Base-by-base conservation (phyloP, 768 basidiomycete genomes). In the Suillus variegatus region DNA sequence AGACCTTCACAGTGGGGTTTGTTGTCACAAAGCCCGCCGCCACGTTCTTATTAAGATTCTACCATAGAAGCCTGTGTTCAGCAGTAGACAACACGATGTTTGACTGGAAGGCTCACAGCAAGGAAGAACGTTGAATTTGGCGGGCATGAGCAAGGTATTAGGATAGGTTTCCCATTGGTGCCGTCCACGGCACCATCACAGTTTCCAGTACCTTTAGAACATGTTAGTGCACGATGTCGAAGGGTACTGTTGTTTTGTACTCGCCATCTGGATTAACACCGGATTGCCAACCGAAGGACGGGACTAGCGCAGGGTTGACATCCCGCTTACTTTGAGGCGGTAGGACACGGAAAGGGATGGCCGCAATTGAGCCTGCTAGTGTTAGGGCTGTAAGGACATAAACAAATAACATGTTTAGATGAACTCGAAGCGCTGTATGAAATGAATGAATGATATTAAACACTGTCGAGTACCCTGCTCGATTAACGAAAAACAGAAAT, bases 101-200 rank as follows among this genome's bases (percentile, higher is more conserved):
- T 9, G 63, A 62, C 18, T 28, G 63, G 20, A 18, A 10, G 51
- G 64, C 67, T 49, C 66, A 86, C 88, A n/a, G 77, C 47, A 66
- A 88, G 79, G 78, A 88, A 91, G 36, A 73, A 74, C 14, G 74
- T 71, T 65, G 83, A 82, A 65, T 82, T 77, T 1, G 90, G 90
- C 40, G 89, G 89, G 75, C 89, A 91, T 41, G 76, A 70, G 71
- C 88, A 90, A 3, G 89, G 89, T 22, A 91, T 81, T 74, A 85
- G 84, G 70, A 90, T 80, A 10, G 83, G 80, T 36, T 81, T 75
- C 3, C 88, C 88, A 40, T 84, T 78, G 9, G 86, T 78, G 28
- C 86, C 87, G 4, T 82, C 82, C 43, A 86, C 82, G 1, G 83
- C 82, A 7, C 89, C 90, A 65, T 90, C 87, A 65, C 90, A 90